Percentiles rank a stretch among this genome's conserved stretches.
phyloP scores from a whole-genome alignment of 129 eudicot genomes.

The Flaveria robusta region DNA sequence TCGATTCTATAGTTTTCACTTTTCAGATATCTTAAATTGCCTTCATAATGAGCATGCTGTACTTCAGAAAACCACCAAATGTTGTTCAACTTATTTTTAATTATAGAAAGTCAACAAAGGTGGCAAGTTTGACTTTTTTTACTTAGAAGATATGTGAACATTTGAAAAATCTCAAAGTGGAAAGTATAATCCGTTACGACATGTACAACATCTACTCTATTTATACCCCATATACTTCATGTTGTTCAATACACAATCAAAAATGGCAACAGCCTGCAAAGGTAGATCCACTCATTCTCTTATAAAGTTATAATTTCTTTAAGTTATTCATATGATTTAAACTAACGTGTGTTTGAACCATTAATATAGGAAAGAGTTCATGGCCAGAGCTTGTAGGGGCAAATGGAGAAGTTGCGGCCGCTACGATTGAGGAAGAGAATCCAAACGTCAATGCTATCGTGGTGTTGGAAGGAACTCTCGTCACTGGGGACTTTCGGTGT shows the following conservation, averaged over 20 bases:
- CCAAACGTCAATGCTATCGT: constrained; percentile 39
- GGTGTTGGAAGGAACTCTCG: constrained; percentile 44
- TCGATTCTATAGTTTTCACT: too few species aligned
- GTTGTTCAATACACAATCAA: constrained; percentile 15
- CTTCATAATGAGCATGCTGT: too few species aligned
- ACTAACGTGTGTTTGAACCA: neutral
- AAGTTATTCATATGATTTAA: neutral
- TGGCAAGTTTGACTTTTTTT: neutral
- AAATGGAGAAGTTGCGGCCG: neutral
- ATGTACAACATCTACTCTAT: constrained; percentile 21
- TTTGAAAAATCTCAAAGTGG: neutral
- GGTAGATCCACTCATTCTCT: neutral
- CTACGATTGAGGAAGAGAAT: neutral
- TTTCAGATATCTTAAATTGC: too few species aligned
- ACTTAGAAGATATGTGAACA: neutral
- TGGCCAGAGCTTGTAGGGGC: constrained; percentile 4
- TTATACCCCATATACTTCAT: neutral
- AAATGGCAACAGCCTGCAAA: constrained; percentile 1
- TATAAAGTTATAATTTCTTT: neutral
- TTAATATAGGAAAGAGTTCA: neutral
- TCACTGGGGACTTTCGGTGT: constrained; percentile 42
- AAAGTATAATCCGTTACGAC: constrained; percentile 6
- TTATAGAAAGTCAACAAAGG: constrained; percentile 4
- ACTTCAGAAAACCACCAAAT: too few species aligned
- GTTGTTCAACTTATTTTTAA: too few species aligned